Base-by-base conservation (phyloP, 164 flowering plant genomes). In the Vitis labrusca region DNA sequence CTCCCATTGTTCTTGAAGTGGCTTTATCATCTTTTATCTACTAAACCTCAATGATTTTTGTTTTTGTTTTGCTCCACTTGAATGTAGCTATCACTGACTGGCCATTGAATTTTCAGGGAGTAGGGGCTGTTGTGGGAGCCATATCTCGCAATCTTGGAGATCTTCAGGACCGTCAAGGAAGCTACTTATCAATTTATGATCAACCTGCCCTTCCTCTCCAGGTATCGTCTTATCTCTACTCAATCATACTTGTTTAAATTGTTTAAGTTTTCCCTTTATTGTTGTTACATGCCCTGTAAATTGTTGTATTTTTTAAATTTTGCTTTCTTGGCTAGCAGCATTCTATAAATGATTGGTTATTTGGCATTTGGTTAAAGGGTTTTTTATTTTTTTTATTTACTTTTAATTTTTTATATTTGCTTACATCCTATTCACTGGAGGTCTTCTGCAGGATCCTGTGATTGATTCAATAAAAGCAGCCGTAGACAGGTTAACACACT, bases 91-190 rank as follows among this genome's bases (percentile, higher is more conserved):
- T 16, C 19, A 30, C 62, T 74, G 49, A 57, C 30, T 10, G 58
- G 49, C 44, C 27, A 11, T 64, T 44, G 53, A 69, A 60, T 19
- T 60, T 73, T 64, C 79, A 89, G 93, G 93, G 93, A 3, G 64
- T 89, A 59, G 89, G 89, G 17, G 93, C 93, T 67, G 93, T 89
- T 69, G 86, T 85, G 54, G 93, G 91, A 61, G 91, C 93, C 56
- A 73, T 87, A 74, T 84, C 93, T 53, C 89, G 90, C 61, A 87
- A 87, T 79, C 89, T 89, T 72, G 87, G 80, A 51, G 91, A 89
- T 48, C 91, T 89, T 72, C 93, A 89, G 79, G 91, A 87, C 52
- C 88, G 82, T n/a, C 89, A 84, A 23, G 91, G 93, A 79, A 89
- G 93, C 79, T 89, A 87, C 75, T 80, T 85, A 74, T 89, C 93